Evolutionary conservation across 495 filamentous ascomycete species (phyloP).

Genomic region (Penicillium arizonense): DNA sequence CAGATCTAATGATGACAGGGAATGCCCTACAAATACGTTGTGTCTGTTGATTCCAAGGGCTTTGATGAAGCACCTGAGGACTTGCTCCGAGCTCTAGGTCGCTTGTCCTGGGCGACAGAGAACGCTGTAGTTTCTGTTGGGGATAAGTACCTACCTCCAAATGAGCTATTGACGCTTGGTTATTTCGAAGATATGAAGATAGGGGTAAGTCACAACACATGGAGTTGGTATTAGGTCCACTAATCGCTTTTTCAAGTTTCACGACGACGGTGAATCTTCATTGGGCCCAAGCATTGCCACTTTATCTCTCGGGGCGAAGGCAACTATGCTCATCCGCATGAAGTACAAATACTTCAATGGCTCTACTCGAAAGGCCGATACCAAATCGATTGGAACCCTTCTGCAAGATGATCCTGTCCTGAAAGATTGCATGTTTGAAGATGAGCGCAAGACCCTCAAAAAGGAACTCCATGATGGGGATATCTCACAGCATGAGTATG

Average conservation of each 20-base stretch:
- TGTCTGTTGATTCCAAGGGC: constrained; percentile 58
- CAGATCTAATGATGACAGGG: constrained; percentile 47
- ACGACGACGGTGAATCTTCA: constrained; percentile 79
- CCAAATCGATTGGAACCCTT: background rate
- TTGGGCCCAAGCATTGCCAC: constrained; percentile 77
- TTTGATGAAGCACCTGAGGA: constrained; percentile 60
- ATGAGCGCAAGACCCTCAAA: constrained; percentile 38
- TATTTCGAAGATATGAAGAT: constrained; percentile 73
- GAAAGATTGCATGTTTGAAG: constrained; percentile 35
- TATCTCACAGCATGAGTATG: constrained; percentile 20
- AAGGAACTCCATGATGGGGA: constrained; percentile 18
- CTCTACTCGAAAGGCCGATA: constrained; percentile 22
- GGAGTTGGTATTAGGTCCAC: background rate
- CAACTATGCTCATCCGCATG: constrained; percentile 67
- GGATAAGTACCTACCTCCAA: constrained; percentile 37
- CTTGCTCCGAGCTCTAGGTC: constrained; percentile 56
- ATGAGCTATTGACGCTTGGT: constrained; percentile 73
- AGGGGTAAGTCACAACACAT: constrained; percentile 48
- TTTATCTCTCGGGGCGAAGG: constrained; percentile 67
- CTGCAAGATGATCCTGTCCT: constrained; percentile 28
- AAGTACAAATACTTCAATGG: constrained; percentile 57
- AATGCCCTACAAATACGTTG: constrained; percentile 80
- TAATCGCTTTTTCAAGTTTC: constrained; percentile 29
- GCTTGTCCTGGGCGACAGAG: constrained; percentile 65
- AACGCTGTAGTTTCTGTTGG: constrained; percentile 30